Evolutionary conservation across 805 yeast species (phyloP).

Genomic region (Spathaspora arborariae): DNA sequence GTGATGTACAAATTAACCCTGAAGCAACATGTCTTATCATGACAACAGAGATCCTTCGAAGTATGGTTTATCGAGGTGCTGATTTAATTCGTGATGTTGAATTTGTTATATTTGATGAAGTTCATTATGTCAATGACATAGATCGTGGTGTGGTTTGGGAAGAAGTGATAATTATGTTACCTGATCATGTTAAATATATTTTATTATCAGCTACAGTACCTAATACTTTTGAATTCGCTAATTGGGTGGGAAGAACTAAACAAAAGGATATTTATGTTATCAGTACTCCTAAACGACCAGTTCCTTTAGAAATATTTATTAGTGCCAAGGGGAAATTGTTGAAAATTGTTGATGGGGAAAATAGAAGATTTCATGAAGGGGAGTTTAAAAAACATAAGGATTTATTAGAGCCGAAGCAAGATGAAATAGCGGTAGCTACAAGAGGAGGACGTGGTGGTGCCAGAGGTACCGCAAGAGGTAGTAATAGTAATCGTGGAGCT

Average conservation of each 20-base stretch:
- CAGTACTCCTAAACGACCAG: slow-evolving; percentile 94
- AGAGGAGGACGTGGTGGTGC: slow-evolving; percentile 37
- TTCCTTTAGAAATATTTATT: slow-evolving; percentile 81
- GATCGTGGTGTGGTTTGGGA: slow-evolving; percentile 99
- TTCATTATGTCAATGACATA: slow-evolving; percentile 94
- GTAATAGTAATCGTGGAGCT: slow-evolving; percentile 33
- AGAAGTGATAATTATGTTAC: slow-evolving; percentile 95
- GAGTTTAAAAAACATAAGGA: slow-evolving; percentile 63
- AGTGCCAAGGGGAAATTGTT: slow-evolving; percentile 77
- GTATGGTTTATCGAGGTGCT: slow-evolving; percentile 95
- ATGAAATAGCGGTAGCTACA: slow-evolving; percentile 42
- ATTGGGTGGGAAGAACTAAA: slow-evolving; percentile 97
- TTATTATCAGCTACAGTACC: slow-evolving; percentile 96
- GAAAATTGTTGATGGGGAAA: slow-evolving; percentile 65
- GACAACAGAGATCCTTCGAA: slow-evolving; percentile 95
- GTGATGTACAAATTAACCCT: slow-evolving; percentile 96
- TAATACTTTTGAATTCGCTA: slow-evolving; percentile 96
- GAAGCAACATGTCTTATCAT: slow-evolving; percentile 94
- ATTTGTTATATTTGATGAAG: slow-evolving; percentile 96
- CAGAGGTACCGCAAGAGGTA: slow-evolving; percentile 23
- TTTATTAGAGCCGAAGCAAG: slow-evolving; percentile 35
- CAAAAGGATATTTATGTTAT: slow-evolving; percentile 94
- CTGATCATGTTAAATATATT: slow-evolving; percentile 92
- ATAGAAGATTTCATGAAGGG: slow-evolving; percentile 61
- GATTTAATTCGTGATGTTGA: slow-evolving; percentile 96